Percentiles rank a stretch among this genome's conserved stretches.
These are phyloP conservation scores for Achlya hypogyna DNA, from an alignment of 352 stramenopile species.

Conservation along the genomic window DNA sequence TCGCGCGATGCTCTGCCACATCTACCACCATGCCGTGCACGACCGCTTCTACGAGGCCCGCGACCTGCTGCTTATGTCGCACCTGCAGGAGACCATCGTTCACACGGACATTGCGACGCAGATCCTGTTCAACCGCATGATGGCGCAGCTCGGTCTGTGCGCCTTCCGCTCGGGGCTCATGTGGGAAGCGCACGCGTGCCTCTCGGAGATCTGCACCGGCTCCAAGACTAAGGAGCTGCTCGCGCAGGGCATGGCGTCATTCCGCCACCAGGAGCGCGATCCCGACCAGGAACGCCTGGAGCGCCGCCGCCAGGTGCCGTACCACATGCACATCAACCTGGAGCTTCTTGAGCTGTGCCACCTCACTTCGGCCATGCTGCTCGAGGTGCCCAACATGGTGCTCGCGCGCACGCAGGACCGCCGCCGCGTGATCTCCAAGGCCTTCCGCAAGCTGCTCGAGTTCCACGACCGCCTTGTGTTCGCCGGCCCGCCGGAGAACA, in stretches of 20 bases:
- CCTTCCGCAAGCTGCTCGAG: slow-evolving; percentile 90
- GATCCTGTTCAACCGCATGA: slow-evolving; percentile 97
- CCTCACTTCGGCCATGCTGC: slow-evolving; percentile 96
- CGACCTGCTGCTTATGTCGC: slow-evolving; percentile 97
- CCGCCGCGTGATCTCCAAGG: slow-evolving; percentile 89
- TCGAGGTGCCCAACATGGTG: slow-evolving; percentile 98
- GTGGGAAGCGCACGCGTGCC: slow-evolving; percentile 93
- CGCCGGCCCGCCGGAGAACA: slow-evolving; percentile 96
- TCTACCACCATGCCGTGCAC: slow-evolving; percentile 97
- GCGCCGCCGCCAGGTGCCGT: slow-evolving; percentile 94
- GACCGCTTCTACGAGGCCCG: slow-evolving; percentile 98
- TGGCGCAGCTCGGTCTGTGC: slow-evolving; percentile 90
- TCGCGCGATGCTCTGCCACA: slow-evolving; percentile 96
- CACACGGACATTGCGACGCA: slow-evolving; percentile 90
- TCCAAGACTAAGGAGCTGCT: slow-evolving; percentile 93
- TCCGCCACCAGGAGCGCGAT: slow-evolving; percentile 91
- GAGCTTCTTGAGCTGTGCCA: slow-evolving; percentile 97
- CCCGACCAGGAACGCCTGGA: slow-evolving; percentile 96
- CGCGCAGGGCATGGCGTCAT: slow-evolving; percentile 90
- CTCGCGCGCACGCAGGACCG: slow-evolving; percentile 68
- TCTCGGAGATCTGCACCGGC: slow-evolving; percentile 94
- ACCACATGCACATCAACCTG: slow-evolving; percentile 99
- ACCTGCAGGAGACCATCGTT: slow-evolving; percentile 96
- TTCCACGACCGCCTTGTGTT: slow-evolving; percentile 91
- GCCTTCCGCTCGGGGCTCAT: slow-evolving; percentile 95